Base-by-base conservation (phyloP, 176 grass and related monocot species). In the Elymus sibiricus region DNA sequence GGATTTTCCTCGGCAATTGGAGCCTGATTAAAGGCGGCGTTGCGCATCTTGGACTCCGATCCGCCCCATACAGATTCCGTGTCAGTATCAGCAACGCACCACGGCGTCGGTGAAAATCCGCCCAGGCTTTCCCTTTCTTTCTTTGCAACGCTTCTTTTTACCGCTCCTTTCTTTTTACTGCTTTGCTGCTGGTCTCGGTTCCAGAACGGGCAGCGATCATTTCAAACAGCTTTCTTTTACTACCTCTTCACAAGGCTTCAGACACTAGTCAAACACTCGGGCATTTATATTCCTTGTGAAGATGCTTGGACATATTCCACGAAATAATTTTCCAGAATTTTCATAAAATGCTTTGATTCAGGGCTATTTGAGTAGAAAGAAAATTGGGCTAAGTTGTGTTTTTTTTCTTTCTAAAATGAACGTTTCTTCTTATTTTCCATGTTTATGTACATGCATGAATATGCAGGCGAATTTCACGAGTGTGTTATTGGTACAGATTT, bases 11-110 rank as follows among this genome's bases (percentile, higher is more conserved):
- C 93, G 84, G 83, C 88, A 82, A 46, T 60, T 63, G 88, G 80
- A 92, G 90, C 88, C 81, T 70, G 88, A 84, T 95, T 90, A 92
- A 95, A 95, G 90, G 70, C 16, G 35, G 9, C 19, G 29, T 76
- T 63, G 70, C 61, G 76, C 85, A 74, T 39, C 51, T 81, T 78
- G 88, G 42, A 83, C 82, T 53, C 17, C 42, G 56, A 78, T 83
- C 38, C 64, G 79, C 14, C 72, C 79, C 40, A 73, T 40, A 21
- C 84, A 62, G 80, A 83, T 83, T 69, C 72, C 17, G 47, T 47
- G 43, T 58, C 47, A 70, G 3, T 3, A 58, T 43, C 32, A 70
- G 31, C 44, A 4, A 64, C 60, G 47, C 60, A 25, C 13, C 43
- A 77, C 29, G 22, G 32, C 69, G 29, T 70, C 61, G 8, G 70